Evolutionary conservation across 164 flowering plant species (phyloP).

Genomic region (Nymphaea thermarum): DNA sequence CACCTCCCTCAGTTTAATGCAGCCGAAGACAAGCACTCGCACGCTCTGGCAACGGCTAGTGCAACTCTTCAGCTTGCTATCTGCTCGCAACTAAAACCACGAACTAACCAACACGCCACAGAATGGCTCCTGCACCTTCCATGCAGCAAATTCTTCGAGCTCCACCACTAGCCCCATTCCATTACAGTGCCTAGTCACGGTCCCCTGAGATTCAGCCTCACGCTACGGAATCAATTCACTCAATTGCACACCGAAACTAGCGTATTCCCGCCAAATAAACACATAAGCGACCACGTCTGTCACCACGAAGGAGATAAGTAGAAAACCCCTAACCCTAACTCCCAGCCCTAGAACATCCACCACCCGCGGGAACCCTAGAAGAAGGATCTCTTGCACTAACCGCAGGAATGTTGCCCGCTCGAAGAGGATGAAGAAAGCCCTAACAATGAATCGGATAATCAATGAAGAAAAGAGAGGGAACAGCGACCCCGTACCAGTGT

Average conservation of each 20-base stretch:
- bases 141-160: neutral
- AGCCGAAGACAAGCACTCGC: neutral
- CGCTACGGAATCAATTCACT: neutral
- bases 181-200: neutral
- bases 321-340: neutral
- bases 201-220: neutral
- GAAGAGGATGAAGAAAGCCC: neutral
- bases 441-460: neutral
- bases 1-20: neutral
- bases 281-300: neutral
- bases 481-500: neutral
- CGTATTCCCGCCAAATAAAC: neutral
- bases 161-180: neutral
- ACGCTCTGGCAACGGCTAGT: neutral
- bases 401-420: neutral
- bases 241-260: neutral
- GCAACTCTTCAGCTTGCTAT: neutral
- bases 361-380: neutral
- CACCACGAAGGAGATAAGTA: neutral
- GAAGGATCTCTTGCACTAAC: neutral
- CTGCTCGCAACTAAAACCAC: neutral
- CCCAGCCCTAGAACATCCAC: neutral
- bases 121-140: neutral
- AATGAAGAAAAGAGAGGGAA: neutral
- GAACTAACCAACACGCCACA: neutral